These are phyloP conservation scores for Salinomyces thailandicus DNA, from an alignment of 2,329 filamentous ascomycete genomes.

Conservation along the genomic window DNA sequence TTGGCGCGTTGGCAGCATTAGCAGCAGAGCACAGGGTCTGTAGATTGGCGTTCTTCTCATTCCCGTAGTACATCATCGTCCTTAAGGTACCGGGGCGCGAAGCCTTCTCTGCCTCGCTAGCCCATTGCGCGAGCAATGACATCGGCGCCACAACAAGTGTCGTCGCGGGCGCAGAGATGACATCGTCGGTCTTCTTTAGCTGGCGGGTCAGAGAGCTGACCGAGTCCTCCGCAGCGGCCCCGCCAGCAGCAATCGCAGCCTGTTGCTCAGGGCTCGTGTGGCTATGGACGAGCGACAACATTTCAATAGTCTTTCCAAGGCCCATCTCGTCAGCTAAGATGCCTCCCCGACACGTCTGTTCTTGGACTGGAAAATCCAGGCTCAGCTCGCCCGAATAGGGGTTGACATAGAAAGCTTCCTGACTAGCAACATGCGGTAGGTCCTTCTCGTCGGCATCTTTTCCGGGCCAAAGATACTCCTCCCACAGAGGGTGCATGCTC, in stretches of 20 bases:
- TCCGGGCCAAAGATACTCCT: constrained; percentile 81
- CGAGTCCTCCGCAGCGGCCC: constrained; percentile 25
- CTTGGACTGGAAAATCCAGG: constrained; percentile 80
- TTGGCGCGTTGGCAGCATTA: constrained; percentile 67
- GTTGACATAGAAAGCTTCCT: constrained; percentile 82
- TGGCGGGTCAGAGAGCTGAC: constrained; percentile 55
- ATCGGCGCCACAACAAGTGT: constrained; percentile 95
- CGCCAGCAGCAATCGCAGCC: constrained; percentile 17
- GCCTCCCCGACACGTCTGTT: constrained; percentile 88
- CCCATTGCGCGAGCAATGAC: constrained; percentile 93
- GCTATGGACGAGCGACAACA: constrained; percentile 85
- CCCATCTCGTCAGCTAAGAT: constrained; percentile 97
- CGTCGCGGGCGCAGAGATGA: constrained; percentile 69
- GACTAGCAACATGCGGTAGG: constrained; percentile 53
- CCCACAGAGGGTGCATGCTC: constrained; percentile 96
- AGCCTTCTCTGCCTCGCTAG: constrained; percentile 86
- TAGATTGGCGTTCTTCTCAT: constrained; percentile 69
- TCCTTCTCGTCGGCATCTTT: constrained; percentile 80
- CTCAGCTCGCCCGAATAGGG: constrained; percentile 93
- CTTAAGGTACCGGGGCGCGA: constrained; percentile 75
- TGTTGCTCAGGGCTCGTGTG: constrained; percentile 48
- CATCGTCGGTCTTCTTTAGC: constrained; percentile 44
- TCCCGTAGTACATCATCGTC: constrained; percentile 83
- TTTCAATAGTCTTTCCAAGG: constrained; percentile 94
- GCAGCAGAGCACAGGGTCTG: constrained; percentile 65